Evolutionary conservation across 352 stramenopile species (phyloP).

Genomic region (Phytophthora uliginosa): DNA sequence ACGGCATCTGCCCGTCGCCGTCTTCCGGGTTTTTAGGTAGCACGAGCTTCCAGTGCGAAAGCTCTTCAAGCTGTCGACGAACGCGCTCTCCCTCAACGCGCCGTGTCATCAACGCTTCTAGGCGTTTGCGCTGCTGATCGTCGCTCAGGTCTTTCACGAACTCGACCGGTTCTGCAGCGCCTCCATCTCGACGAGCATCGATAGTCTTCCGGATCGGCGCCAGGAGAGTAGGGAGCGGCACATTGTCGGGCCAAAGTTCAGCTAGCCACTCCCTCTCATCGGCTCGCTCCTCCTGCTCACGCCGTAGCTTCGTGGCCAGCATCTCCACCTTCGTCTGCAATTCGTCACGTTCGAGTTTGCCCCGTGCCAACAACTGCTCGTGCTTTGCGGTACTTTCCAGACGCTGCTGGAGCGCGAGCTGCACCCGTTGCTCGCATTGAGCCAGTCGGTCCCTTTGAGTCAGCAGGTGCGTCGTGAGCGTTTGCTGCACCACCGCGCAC

Average conservation of each 20-base stretch:
- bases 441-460: conserved; percentile 16
- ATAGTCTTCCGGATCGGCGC: conserved; percentile 40
- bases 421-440: conserved; percentile 18
- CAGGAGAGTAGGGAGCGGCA: conserved; percentile 71
- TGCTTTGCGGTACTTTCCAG: conserved; percentile 9
- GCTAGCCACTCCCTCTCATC: conserved; percentile 78
- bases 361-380: conserved; percentile 6
- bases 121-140: conserved; percentile 32
- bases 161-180: conserved; percentile 2
- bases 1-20: conserved; percentile 39
- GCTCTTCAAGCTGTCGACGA: conserved; percentile 46
- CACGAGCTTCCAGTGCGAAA: conserved; percentile 64
- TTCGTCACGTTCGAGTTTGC: conserved; percentile 8
- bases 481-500: conserved; percentile 18
- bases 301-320: conserved; percentile 29
- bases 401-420: conserved; percentile 12
- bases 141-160: conserved; percentile 40
- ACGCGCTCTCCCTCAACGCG: conserved; percentile 54
- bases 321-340: conserved; percentile 28
- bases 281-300: conserved; percentile 53
- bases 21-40: conserved; percentile 35
- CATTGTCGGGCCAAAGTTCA: conserved; percentile 66
- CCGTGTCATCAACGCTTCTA: conserved; percentile 52
- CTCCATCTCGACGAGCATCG: neutral
- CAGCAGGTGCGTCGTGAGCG: conserved; percentile 13